phyloP scores from a whole-genome alignment of 768 basidiomycete genomes.

The Aureoboletus auriporus region DNA sequence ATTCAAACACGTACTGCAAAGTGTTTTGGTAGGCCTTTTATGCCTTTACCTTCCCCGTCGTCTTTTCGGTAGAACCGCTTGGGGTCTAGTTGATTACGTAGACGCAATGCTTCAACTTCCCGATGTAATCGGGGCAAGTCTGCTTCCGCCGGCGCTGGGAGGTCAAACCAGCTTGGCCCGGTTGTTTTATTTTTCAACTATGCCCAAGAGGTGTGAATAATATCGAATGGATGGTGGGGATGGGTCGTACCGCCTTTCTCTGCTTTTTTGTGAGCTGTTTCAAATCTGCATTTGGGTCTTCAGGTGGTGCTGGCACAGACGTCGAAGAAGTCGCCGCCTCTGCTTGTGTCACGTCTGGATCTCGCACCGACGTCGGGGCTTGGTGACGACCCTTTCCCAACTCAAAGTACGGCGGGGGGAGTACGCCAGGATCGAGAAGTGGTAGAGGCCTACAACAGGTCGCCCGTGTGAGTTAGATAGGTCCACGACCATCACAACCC shows the following conservation, averaged over 20 bases:
- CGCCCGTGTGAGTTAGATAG: not conserved
- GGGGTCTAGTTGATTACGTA: constrained; percentile 86
- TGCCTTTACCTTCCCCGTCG: constrained; percentile 78
- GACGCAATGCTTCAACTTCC: constrained; percentile 82
- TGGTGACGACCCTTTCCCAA: constrained; percentile 41
- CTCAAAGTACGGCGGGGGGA: constrained; percentile 64
- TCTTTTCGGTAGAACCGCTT: constrained; percentile 90
- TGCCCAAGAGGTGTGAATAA: not conserved
- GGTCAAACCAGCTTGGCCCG: constrained; percentile 83
- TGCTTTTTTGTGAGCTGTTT: constrained; percentile 69
- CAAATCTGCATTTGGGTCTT: constrained; percentile 59
- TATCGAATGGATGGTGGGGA: not conserved
- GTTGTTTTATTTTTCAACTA: constrained; percentile 71
- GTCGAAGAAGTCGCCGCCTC: constrained; percentile 48
- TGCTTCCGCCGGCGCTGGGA: constrained; percentile 77
- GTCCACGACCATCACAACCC: not conserved
- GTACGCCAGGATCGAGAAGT: constrained; percentile 56
- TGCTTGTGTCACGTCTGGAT: constrained; percentile 57
- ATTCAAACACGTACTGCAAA: constrained; percentile 65
- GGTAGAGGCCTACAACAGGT: constrained; percentile 50
- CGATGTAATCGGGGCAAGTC: constrained; percentile 76
- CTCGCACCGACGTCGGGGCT: constrained; percentile 46
- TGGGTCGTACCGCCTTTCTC: constrained; percentile 57
- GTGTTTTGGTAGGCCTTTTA: constrained; percentile 82
- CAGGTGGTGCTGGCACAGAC: constrained; percentile 54